A percentile compares a stretch with the other conserved stretches of the same genome.
These are phyloP conservation scores for Trametes cingulata DNA, from an alignment of 768 basidiomycete genomes.

Conservation along the genomic window DNA sequence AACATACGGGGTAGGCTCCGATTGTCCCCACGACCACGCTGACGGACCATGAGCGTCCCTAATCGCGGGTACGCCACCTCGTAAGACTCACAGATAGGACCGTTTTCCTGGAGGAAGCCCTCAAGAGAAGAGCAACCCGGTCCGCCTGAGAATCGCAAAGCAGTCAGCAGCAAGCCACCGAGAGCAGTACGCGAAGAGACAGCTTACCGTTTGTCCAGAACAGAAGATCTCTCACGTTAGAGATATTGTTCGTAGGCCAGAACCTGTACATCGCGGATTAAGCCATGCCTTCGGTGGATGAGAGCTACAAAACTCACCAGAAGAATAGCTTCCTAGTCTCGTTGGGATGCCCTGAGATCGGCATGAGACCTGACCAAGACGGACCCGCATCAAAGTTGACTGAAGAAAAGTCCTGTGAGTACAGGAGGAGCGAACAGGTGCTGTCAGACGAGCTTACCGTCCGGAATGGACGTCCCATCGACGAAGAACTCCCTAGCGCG, in stretches of 20 bases:
- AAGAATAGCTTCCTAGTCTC: slow-evolving; percentile 48
- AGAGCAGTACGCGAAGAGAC: no score
- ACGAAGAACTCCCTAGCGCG: slow-evolving; percentile 34
- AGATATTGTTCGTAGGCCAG: slow-evolving; percentile 36
- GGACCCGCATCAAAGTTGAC: slow-evolving; percentile 40
- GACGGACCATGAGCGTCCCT: slow-evolving; percentile 23
- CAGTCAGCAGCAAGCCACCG: not conserved
- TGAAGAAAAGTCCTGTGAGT: slow-evolving; percentile 5
- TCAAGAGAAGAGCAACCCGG: slow-evolving; percentile 75
- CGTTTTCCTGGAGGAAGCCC: slow-evolving; percentile 73
- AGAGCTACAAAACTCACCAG: slow-evolving; percentile 14
- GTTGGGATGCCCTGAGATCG: slow-evolving; percentile 31
- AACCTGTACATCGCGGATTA: slow-evolving; percentile 24
- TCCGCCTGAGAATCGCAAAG: slow-evolving; percentile 42
- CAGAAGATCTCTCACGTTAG: slow-evolving; percentile 31
- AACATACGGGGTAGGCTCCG: slow-evolving; percentile 47
- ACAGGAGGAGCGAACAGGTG: not conserved
- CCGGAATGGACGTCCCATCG: slow-evolving; percentile 36
- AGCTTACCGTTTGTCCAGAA: slow-evolving; percentile 39
- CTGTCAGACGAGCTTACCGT: slow-evolving; percentile 23
- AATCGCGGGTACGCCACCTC: slow-evolving; percentile 12
- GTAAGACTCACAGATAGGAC: slow-evolving; percentile 45
- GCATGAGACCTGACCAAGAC: slow-evolving; percentile 34
- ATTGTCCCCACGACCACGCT: slow-evolving; percentile 62
- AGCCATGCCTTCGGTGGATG: no score